Conservation (phyloP, 2,329 filamentous ascomycete species). For the Bisporella sp. region DNA sequence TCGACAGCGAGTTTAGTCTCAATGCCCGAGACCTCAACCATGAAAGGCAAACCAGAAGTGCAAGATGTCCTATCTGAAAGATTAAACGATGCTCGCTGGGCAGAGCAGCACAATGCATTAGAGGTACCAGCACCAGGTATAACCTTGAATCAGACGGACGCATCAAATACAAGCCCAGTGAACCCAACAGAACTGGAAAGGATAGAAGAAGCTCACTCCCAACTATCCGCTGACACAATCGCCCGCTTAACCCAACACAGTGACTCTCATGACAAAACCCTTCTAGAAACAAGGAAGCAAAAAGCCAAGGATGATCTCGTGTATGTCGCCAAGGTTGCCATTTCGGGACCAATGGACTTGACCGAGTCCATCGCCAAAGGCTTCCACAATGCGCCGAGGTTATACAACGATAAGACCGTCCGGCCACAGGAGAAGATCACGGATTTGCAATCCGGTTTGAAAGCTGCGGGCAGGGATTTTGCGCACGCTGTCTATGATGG, state of each 20-base stretch:
- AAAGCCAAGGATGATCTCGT: background rate
- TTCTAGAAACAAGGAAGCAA: slow-evolving; percentile 20
- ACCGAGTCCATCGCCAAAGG: slow-evolving; percentile 45
- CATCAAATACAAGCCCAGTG: too few relatives aligned
- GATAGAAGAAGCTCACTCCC: too few relatives aligned
- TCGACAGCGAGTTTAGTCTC: too few relatives aligned
- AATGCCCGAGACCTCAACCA: too few relatives aligned
- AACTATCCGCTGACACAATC: too few relatives aligned
- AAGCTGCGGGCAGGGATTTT: slow-evolving; percentile 37
- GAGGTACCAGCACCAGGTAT: too few relatives aligned
- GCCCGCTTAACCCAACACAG: background rate
- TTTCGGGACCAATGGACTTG: background rate
- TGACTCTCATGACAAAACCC: too few relatives aligned
- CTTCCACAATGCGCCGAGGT: slow-evolving; percentile 60
- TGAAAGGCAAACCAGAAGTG: background rate
- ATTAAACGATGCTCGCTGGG: too few relatives aligned
- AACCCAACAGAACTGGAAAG: too few relatives aligned
- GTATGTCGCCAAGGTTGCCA: background rate
- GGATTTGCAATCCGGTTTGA: background rate
- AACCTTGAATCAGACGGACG: too few relatives aligned
- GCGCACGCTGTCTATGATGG: slow-evolving; percentile 56
- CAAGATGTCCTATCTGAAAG: background rate
- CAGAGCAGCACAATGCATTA: too few relatives aligned
- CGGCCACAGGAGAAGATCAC: background rate
- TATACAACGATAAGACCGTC: slow-evolving; percentile 60